Conservation (phyloP, 2,329 filamentous ascomycete species). For the Fusarium sp. region DNA sequence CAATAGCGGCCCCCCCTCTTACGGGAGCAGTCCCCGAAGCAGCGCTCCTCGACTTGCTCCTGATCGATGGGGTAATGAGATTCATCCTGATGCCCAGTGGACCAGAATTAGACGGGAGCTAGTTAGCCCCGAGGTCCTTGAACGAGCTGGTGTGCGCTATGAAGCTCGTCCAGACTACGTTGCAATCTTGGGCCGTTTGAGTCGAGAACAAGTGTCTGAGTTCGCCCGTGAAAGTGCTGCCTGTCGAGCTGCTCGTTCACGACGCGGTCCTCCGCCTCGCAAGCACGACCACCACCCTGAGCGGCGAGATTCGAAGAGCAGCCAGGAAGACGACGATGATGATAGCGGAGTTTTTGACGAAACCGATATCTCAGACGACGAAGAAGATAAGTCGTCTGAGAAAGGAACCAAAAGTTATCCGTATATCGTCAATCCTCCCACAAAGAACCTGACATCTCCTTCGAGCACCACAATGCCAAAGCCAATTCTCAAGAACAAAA, state of each 20-base stretch:
- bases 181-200: constrained; percentile 65
- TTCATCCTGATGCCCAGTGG: constrained; percentile 65
- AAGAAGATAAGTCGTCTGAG: constrained; percentile 45
- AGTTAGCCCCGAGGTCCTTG: constrained; percentile 66
- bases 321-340: constrained; percentile 45
- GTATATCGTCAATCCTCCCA: constrained; percentile 49
- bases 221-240: constrained; percentile 60
- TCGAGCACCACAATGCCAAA: constrained; percentile 56
- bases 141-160: constrained; percentile 63
- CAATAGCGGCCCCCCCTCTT: constrained; percentile 43
- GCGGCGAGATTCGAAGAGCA: constrained; percentile 47
- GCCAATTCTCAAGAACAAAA: constrained; percentile 69
- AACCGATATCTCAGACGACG: constrained; percentile 45
- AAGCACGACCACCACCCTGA: constrained; percentile 20
- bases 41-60: constrained; percentile 56
- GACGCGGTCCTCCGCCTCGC: constrained; percentile 7
- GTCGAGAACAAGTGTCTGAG: constrained; percentile 59
- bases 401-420: constrained; percentile 47
- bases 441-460: constrained; percentile 46
- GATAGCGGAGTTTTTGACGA: constrained; percentile 44
- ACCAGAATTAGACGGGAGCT: constrained; percentile 64
- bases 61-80: constrained; percentile 64
- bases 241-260: constrained; percentile 52
- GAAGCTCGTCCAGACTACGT: constrained; percentile 68
- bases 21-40: constrained; percentile 45